Percentiles rank a stretch among this genome's conserved stretches.
phyloP scores from a whole-genome alignment of 2,329 filamentous ascomycete genomes.

The Elsinoe ampelina region DNA sequence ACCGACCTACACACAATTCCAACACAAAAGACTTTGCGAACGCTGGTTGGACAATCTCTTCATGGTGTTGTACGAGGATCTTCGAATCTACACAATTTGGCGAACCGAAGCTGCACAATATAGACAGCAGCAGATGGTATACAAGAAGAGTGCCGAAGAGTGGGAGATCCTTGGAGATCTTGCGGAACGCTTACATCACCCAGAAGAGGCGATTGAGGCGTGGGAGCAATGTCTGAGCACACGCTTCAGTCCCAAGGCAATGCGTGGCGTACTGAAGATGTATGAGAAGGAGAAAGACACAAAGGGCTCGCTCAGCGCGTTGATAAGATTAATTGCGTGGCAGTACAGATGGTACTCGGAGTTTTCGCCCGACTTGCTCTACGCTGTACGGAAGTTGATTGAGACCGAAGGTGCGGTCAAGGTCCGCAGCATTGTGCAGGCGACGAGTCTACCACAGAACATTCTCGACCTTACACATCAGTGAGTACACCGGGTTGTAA shows the following conservation, averaged over 20 bases:
- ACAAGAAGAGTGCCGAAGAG: constrained; percentile 93
- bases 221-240: constrained; percentile 80
- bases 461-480: constrained; percentile 93
- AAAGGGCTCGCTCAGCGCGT: constrained; percentile 68
- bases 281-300: constrained; percentile 73
- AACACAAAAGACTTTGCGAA: constrained; percentile 94
- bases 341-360: constrained; percentile 99
- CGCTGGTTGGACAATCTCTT: constrained; percentile 97
- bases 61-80: constrained; percentile 97
- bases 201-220: constrained; percentile 83
- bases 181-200: constrained; percentile 85
- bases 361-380: constrained; percentile 87
- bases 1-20: constrained; percentile 76
- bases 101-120: constrained; percentile 96
- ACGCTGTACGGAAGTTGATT: constrained; percentile 81
- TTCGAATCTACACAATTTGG: constrained; percentile 98
- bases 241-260: constrained; percentile 86
- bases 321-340: constrained; percentile 91
- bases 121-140: constrained; percentile 83
- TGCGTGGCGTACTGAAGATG: constrained; percentile 71
- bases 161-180: constrained; percentile 96
- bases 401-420: constrained; percentile 97
- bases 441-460: constrained; percentile 83
- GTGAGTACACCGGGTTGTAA: too few species aligned
- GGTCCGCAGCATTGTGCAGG: constrained; percentile 92